phyloP scores from a whole-genome alignment of 2,329 filamentous ascomycete species.

The Fusarium tanahbumbuense region DNA sequence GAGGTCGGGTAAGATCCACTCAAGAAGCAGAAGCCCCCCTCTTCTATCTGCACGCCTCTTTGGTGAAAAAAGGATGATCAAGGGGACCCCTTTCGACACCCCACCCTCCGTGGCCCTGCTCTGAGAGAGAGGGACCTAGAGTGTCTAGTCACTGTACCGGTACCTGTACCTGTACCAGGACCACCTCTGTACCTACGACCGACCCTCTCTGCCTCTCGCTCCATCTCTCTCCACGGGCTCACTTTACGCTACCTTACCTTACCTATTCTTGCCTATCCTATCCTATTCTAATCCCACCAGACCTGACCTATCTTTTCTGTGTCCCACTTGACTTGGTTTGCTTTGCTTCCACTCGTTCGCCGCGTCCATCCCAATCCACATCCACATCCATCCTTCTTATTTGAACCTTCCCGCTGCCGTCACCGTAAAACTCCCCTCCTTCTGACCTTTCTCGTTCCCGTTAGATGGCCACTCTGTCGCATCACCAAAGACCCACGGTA shows the following conservation, averaged over 20 bases:
- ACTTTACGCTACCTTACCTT: constrained; percentile 12
- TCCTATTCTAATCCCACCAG: constrained; percentile 12
- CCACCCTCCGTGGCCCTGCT: constrained; percentile 21
- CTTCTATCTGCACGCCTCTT: constrained; percentile 19
- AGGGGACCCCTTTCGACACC: constrained; percentile 26
- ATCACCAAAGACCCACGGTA: constrained; percentile 49
- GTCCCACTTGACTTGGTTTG: constrained; percentile 31
- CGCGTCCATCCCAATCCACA: constrained; percentile 15
- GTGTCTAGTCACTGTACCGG: constrained; percentile 2
- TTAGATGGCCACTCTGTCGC: constrained; percentile 62
- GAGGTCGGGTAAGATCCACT: constrained; percentile 31
- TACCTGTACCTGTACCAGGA: constrained; percentile 24
- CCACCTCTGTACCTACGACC: neutral
- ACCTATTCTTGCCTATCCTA: constrained; percentile 28
- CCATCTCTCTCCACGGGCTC: neutral
- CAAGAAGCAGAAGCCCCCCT: neutral
- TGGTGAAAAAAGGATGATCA: neutral
- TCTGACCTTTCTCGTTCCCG: constrained; percentile 50
- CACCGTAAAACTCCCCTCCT: constrained; percentile 44
- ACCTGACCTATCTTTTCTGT: constrained; percentile 13
- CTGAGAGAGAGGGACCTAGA: neutral
- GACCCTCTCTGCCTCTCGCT: constrained; percentile 13
- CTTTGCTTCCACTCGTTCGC: constrained; percentile 18
- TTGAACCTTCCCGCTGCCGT: constrained; percentile 51
- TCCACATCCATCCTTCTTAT: constrained; percentile 46